Evolutionary conservation across 805 yeast species (phyloP), one percentile per base, ranked within the genome.

Genomic region (Brettanomyces nanus): DNA sequence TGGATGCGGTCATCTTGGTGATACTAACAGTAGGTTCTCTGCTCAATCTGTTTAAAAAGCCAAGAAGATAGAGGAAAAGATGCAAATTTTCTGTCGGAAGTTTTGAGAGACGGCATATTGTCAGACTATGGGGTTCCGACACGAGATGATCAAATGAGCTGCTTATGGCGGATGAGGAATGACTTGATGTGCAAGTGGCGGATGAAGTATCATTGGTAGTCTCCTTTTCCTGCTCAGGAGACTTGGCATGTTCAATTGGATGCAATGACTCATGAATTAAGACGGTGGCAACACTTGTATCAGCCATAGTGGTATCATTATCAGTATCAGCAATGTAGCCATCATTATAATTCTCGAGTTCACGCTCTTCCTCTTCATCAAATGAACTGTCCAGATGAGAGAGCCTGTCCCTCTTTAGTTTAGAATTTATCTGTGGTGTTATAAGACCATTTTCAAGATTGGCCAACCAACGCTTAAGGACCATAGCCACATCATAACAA

Each of bases 1-100:
- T 64, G 14, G 51, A 48, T 3, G 63, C 39, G 18, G 58, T 49
- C 69, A 64, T 64, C 42, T 58, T 59, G 13, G 68, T 63, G 25
- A 49, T 46, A 18, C 45, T 39, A 19, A 50, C 53, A 6, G 49
- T 36, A 10, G 47, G 45, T 3, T 53, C 53, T 19, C 39, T 33
- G 6, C 51, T 36, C 7, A 61, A 35, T 19, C 45, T 39, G 35
- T 49, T 44, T 20, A 62, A 46, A 32, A 60, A 56, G 6, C 45
- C 22, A 11, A 62, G 26, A 6, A 61, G 35, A 29, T 58, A 61
- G 4, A 53, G 27, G n/a, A 59, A 45, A 23, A 61, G 44, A 35
- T 61, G 59, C 9, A 58, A 30, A 36, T 59, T 59, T 43, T 51
- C 53, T 31, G 56, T 41, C 4, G 60, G 60, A 25, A 59, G 37